Evolutionary conservation across 495 filamentous ascomycete genomes (phyloP).

Genomic region (Extremus antarcticus): DNA sequence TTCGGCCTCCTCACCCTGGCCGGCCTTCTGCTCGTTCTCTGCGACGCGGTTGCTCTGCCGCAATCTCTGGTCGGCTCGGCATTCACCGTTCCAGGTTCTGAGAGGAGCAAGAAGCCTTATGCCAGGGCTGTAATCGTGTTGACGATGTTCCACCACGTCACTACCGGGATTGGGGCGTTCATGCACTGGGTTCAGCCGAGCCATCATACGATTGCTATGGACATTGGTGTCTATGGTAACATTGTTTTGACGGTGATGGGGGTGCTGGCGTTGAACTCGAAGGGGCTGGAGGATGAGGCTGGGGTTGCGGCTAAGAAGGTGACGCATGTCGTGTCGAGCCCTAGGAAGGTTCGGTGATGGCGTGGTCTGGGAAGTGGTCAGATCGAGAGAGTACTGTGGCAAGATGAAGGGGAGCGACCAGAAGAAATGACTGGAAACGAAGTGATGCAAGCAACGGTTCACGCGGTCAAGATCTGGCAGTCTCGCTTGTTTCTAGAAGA

Average conservation of each 20-base stretch:
- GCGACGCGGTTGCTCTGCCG: conserved; percentile 18
- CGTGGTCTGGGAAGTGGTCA: background rate
- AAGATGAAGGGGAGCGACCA: too few relatives aligned
- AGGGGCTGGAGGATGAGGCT: conserved; percentile 4
- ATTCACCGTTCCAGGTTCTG: background rate
- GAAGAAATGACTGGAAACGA: too few relatives aligned
- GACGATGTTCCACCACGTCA: conserved; percentile 20
- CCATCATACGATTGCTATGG: conserved; percentile 17
- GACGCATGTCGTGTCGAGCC: background rate
- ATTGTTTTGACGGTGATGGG: conserved; percentile 8
- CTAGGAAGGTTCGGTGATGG: background rate
- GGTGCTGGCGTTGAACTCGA: conserved; percentile 1
- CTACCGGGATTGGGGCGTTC: conserved; percentile 16
- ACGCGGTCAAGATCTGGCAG: too few relatives aligned
- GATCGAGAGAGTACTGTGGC: too few relatives aligned
- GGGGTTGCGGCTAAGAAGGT: conserved; percentile 5
- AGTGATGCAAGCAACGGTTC: too few relatives aligned
- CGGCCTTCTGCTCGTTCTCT: conserved; percentile 16
- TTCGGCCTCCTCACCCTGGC: conserved; percentile 16
- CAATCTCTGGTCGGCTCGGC: conserved; percentile 8
- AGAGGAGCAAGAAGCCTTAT: conserved; percentile 16
- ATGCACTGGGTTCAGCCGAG: conserved; percentile 13
- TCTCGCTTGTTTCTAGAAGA: too few relatives aligned
- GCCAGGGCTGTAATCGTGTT: conserved; percentile 14
- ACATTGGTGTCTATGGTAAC: conserved; percentile 19